Evolutionary conservation across 2,329 filamentous ascomycete species (phyloP).

Genomic region (Colletotrichum sp.): DNA sequence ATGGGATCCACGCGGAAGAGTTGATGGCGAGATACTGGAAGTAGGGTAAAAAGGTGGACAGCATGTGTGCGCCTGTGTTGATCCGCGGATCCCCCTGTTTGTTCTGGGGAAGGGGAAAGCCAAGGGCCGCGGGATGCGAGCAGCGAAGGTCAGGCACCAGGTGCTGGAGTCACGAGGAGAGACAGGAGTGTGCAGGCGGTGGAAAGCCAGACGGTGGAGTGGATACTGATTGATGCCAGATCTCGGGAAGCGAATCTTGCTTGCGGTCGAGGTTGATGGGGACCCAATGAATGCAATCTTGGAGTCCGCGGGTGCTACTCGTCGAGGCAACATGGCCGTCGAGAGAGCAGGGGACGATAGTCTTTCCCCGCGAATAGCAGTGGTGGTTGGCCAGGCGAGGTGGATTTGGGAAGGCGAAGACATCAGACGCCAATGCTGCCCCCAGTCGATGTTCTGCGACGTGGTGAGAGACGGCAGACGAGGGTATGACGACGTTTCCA

Average conservation of each 20-base stretch:
- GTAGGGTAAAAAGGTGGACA: background rate
- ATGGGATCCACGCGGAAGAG: background rate
- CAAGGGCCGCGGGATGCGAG: background rate
- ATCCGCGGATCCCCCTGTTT: background rate
- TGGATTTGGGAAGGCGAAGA: background rate
- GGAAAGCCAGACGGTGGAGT: background rate
- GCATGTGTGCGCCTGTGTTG: background rate
- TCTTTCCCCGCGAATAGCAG: background rate
- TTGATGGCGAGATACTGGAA: background rate
- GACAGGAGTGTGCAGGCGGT: background rate
- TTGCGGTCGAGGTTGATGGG: background rate
- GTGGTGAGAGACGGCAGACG: background rate
- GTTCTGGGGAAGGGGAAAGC: background rate
- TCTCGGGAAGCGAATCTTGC: slow-evolving; percentile 6
- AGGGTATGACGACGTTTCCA: background rate
- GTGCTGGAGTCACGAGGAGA: background rate
- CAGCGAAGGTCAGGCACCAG: background rate
- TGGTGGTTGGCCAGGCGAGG: background rate
- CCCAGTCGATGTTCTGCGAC: background rate
- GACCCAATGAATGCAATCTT: background rate
- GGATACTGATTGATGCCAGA: background rate
- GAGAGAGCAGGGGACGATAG: background rate
- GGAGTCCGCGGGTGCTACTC: background rate
- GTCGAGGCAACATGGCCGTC: background rate
- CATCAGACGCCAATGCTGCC: slow-evolving; percentile 12